phyloP scores from a whole-genome alignment of 2,329 filamentous ascomycete species.

The Alternaria sp. region DNA sequence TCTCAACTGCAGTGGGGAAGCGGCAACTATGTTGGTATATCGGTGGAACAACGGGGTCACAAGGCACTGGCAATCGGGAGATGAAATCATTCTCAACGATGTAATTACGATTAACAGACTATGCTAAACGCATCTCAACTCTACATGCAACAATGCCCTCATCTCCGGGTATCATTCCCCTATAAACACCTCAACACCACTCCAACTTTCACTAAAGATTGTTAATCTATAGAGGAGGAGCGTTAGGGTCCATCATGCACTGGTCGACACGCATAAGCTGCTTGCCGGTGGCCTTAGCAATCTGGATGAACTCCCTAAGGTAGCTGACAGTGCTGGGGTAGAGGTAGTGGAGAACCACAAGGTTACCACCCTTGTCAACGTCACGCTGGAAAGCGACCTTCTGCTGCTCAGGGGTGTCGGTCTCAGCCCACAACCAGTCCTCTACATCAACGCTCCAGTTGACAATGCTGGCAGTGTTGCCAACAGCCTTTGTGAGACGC shows the following conservation, averaged over 20 bases:
- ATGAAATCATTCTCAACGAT: not conserved
- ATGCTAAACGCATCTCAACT: not conserved
- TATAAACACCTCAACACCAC: not conserved
- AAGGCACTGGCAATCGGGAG: too few relatives aligned
- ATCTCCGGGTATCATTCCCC: not conserved
- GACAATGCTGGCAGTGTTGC: slow-evolving; percentile 64
- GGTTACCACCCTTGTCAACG: slow-evolving; percentile 67
- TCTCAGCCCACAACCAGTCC: slow-evolving; percentile 73
- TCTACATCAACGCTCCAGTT: slow-evolving; percentile 76
- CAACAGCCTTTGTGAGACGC: slow-evolving; percentile 61
- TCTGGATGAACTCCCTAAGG: slow-evolving; percentile 69
- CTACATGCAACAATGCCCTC: not conserved
- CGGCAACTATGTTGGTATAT: not conserved
- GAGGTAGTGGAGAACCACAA: slow-evolving; percentile 75
- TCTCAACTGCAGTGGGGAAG: not conserved
- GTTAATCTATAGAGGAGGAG: slow-evolving; percentile 48
- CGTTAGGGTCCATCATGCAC: slow-evolving; percentile 69
- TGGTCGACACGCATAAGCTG: slow-evolving; percentile 72
- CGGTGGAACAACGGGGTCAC: not conserved
- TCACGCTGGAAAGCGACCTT: slow-evolving; percentile 71
- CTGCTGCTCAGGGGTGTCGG: slow-evolving; percentile 70
- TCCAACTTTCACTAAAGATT: not conserved
- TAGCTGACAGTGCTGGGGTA: slow-evolving; percentile 71
- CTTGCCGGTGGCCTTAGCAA: slow-evolving; percentile 70
- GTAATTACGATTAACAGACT: not conserved